These are phyloP conservation scores for Hansenula lynferdii DNA, from an alignment of 1,139 yeast genomes.

Conservation along the genomic window DNA sequence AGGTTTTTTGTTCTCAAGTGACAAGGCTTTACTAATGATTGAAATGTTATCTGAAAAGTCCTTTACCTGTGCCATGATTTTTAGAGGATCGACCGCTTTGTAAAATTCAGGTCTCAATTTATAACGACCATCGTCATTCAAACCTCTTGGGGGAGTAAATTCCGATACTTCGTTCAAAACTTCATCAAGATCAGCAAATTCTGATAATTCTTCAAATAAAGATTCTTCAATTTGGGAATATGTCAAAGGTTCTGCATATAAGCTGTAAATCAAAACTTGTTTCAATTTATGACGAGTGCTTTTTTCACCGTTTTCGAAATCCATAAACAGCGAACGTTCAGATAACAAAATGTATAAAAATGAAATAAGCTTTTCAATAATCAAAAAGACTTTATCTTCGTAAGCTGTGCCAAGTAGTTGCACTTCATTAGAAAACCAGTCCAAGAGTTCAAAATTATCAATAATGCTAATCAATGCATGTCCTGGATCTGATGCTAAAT, in stretches of 20 bases:
- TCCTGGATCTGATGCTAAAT: constrained; percentile 36
- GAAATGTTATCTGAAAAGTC: constrained; percentile 40
- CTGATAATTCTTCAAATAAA: neutral
- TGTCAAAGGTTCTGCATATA: constrained; percentile 50
- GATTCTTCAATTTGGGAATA: constrained; percentile 43
- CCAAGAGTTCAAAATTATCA: constrained; percentile 56
- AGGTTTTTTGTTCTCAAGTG: constrained; percentile 30
- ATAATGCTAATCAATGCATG: constrained; percentile 43
- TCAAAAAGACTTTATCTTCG: constrained; percentile 49
- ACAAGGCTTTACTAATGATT: constrained; percentile 29
- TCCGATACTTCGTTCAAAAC: constrained; percentile 42
- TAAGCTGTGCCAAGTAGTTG: constrained; percentile 42
- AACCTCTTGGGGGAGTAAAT: constrained; percentile 48
- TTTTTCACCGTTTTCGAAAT: constrained; percentile 24
- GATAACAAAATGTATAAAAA: constrained; percentile 54
- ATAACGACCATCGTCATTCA: constrained; percentile 54
- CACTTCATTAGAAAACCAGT: constrained; percentile 43
- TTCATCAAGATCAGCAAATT: constrained; percentile 2
- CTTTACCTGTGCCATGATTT: constrained; percentile 25
- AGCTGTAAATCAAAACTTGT: constrained; percentile 38
- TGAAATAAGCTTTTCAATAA: constrained; percentile 48
- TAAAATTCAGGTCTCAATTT: constrained; percentile 43
- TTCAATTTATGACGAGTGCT: constrained; percentile 26
- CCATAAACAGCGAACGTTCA: constrained; percentile 46
- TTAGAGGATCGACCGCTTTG: constrained; percentile 34